Evolutionary conservation across 768 basidiomycete species (phyloP).

Genomic region (Tulasnella sp.): DNA sequence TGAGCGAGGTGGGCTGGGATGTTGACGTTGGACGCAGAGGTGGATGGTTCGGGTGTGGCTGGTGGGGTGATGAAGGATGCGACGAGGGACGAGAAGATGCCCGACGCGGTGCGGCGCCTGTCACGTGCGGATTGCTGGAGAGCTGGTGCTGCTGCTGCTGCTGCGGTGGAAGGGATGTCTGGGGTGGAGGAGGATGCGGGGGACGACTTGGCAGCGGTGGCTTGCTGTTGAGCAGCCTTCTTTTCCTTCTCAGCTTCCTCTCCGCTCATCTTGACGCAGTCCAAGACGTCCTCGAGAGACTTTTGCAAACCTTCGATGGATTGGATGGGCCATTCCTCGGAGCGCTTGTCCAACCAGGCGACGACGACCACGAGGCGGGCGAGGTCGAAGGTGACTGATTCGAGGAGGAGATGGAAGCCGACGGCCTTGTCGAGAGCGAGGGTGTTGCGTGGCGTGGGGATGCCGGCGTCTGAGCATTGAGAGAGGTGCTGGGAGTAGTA

Average conservation of each 20-base stretch:
- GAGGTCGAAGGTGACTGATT: conserved; percentile 20
- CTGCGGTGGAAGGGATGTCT: neutral
- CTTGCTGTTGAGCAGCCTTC: conserved; percentile 12
- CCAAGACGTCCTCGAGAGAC: conserved; percentile 12
- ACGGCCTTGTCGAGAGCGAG: conserved; percentile 19
- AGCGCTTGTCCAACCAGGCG: conserved; percentile 14
- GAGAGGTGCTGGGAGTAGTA: conserved; percentile 18
- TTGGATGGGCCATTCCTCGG: conserved; percentile 11
- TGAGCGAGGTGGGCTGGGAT: conserved; percentile 9
- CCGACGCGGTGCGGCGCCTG: conserved; percentile 18
- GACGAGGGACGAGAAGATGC: conserved; percentile 21
- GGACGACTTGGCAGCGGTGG: neutral
- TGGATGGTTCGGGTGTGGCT: neutral
- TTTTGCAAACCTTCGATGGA: conserved; percentile 9
- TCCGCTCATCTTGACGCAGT: conserved; percentile 16
- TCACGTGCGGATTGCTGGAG: neutral
- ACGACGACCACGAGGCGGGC: conserved; percentile 11
- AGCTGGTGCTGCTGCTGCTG: neutral
- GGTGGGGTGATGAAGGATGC: conserved; percentile 17
- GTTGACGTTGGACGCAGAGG: neutral
- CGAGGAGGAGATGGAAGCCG: conserved; percentile 18
- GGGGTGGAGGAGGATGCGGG: neutral
- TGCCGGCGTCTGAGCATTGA: conserved; percentile 3
- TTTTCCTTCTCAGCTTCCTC: conserved; percentile 20
- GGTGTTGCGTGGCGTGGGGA: conserved; percentile 16